phyloP scores from a whole-genome alignment of 2,329 filamentous ascomycete species.

The Sclerotinia trifoliorum region DNA sequence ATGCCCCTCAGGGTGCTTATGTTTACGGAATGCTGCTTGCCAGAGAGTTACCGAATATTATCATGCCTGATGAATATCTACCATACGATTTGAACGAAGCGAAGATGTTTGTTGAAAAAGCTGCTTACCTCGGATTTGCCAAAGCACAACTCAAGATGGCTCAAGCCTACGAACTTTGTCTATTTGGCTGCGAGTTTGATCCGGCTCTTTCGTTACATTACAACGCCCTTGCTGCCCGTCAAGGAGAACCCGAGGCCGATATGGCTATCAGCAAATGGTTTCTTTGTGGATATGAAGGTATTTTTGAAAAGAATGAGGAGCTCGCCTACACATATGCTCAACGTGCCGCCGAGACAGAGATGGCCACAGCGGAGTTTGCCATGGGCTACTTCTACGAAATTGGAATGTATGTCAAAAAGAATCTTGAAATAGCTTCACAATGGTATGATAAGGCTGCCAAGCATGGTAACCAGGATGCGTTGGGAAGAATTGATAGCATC shows the following conservation, averaged over 20 bases:
- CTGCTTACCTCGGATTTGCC: slow-evolving; percentile 90
- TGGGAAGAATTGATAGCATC: slow-evolving; percentile 78
- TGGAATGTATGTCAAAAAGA: slow-evolving; percentile 84
- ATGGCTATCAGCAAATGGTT: slow-evolving; percentile 99
- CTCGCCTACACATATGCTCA: slow-evolving; percentile 89
- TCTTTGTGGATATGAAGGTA: slow-evolving; percentile 85
- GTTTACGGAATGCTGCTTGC: slow-evolving; percentile 93
- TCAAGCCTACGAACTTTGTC: slow-evolving; percentile 89
- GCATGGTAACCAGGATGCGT: slow-evolving; percentile 88
- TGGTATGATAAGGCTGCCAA: slow-evolving; percentile 92
- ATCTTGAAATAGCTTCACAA: slow-evolving; percentile 73
- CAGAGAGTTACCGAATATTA: slow-evolving; percentile 86
- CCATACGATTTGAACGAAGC: slow-evolving; percentile 70
- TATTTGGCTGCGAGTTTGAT: slow-evolving; percentile 91
- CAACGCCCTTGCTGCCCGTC: slow-evolving; percentile 86
- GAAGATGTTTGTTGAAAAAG: slow-evolving; percentile 90
- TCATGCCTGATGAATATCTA: slow-evolving; percentile 69
- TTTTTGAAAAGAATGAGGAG: slow-evolving; percentile 95
- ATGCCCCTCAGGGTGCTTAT: slow-evolving; percentile 94
- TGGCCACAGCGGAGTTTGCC: slow-evolving; percentile 91
- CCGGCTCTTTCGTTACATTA: slow-evolving; percentile 92
- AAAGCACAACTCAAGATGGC: slow-evolving; percentile 98
- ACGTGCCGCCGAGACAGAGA: slow-evolving; percentile 75
- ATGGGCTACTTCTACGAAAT: slow-evolving; percentile 98
- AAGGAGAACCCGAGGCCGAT: slow-evolving; percentile 90